Evolutionary conservation across 495 filamentous ascomycete genomes (phyloP).

Genomic region (Penicillium nucicola): DNA sequence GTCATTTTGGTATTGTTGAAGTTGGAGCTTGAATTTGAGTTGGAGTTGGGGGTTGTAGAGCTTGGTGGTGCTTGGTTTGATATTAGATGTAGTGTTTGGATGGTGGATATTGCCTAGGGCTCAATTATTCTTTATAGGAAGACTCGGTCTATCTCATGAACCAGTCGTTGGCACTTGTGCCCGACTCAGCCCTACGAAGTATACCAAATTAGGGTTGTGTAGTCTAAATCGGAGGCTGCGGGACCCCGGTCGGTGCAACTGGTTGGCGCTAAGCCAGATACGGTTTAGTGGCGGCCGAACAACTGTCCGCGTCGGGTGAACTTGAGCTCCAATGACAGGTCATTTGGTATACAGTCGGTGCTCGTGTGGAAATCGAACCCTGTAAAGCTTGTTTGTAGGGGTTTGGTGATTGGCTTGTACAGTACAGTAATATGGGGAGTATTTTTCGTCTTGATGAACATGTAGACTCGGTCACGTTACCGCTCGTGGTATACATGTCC

Average conservation of each 20-base stretch:
- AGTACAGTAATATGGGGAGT: no score
- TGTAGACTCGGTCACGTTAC: no score
- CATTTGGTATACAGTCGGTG: no score
- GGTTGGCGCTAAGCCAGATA: neutral
- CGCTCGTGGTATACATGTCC: no score
- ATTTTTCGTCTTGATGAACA: no score
- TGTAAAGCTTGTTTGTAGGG: no score
- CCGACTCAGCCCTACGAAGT: neutral
- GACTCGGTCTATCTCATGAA: neutral
- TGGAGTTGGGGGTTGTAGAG: no score
- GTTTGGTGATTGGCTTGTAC: no score
- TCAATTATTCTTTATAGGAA: neutral
- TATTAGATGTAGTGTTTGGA: neutral
- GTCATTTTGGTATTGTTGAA: neutral
- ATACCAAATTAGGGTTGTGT: neutral
- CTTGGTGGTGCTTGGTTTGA: neutral
- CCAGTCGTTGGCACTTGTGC: neutral
- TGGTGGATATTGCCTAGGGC: neutral
- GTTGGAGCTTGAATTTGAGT: no score
- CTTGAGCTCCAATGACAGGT: neutral
- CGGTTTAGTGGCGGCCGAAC: neutral
- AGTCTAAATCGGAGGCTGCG: neutral
- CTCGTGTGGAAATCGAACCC: no score
- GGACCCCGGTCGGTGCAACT: no score
- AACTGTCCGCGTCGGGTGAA: neutral